phyloP scores from a whole-genome alignment of 768 basidiomycete species.

The Cantharellus anzutake region DNA sequence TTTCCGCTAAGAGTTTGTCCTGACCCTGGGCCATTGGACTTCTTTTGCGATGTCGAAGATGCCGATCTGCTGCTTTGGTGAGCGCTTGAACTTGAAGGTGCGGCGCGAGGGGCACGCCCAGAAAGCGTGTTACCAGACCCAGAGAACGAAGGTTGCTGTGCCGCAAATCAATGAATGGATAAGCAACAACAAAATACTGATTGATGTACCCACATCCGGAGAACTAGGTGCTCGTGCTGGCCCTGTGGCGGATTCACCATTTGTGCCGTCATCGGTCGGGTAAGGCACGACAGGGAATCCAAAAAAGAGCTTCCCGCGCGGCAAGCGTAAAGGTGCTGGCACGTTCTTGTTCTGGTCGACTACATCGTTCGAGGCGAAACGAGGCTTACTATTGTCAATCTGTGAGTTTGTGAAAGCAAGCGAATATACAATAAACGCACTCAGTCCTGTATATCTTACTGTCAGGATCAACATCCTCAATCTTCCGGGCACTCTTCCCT shows the following conservation, averaged over 20 bases:
- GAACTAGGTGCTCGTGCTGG: neutral
- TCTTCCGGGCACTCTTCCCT: conserved; percentile 68
- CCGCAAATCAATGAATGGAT: conserved; percentile 14
- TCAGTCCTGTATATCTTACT: conserved; percentile 86
- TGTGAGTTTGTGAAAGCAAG: conserved; percentile 1
- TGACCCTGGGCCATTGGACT: neutral
- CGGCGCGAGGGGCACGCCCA: conserved; percentile 25
- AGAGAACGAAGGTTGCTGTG: conserved; percentile 29
- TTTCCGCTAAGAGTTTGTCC: conserved; percentile 5
- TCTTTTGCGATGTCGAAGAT: neutral
- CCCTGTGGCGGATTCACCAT: neutral
- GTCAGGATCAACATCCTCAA: conserved; percentile 54
- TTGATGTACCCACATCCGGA: neutral
- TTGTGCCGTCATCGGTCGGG: conserved; percentile 15
- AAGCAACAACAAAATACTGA: neutral
- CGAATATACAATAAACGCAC: conserved; percentile 28
- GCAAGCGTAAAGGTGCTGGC: conserved; percentile 77
- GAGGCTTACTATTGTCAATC: conserved; percentile 43
- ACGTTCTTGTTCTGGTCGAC: conserved; percentile 58
- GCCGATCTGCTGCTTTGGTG: neutral
- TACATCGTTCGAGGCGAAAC: conserved; percentile 63
- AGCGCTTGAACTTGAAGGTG: conserved; percentile 2
- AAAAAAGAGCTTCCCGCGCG: conserved; percentile 91
- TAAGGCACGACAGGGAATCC: conserved; percentile 73
- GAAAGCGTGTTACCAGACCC: conserved; percentile 53